These are phyloP conservation scores for Pseudocercospora fuligena DNA, from an alignment of 2,329 filamentous ascomycete species.

Conservation along the genomic window DNA sequence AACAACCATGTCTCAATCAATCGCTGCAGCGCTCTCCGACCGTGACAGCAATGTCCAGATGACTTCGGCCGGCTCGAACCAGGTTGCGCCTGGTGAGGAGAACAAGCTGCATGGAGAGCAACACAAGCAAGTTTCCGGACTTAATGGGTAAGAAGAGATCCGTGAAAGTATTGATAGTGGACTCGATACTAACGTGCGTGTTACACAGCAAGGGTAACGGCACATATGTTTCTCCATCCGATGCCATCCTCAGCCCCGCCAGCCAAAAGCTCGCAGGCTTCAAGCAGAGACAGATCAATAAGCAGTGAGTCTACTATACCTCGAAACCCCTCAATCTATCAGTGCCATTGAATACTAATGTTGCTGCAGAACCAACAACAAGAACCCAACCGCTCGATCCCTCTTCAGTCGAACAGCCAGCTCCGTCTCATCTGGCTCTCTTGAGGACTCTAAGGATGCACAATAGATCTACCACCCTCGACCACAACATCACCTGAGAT, in stretches of 20 bases:
- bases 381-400: conserved; percentile 30
- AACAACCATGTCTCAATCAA: conserved; percentile 24
- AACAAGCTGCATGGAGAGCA: conserved; percentile 30
- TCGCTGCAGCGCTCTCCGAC: conserved; percentile 31
- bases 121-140: conserved; percentile 25
- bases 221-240: conserved; percentile 80
- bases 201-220: conserved; percentile 38
- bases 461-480: background rate
- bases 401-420: conserved; percentile 33
- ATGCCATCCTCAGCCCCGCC: conserved; percentile 86
- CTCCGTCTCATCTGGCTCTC: conserved; percentile 19
- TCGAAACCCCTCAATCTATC: background rate
- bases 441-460: conserved; percentile 29
- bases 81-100: conserved; percentile 24
- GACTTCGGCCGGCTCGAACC: conserved; percentile 19
- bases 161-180: background rate
- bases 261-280: conserved; percentile 80
- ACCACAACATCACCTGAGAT: background rate
- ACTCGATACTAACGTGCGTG: conserved; percentile 2
- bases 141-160: conserved; percentile 18
- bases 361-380: conserved; percentile 20
- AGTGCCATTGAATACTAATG: background rate
- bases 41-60: conserved; percentile 35
- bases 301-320: conserved; percentile 49
- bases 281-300: conserved; percentile 78